Conservation (phyloP, 2,329 filamentous ascomycete species). For the Scortechinia acanthostroma region DNA sequence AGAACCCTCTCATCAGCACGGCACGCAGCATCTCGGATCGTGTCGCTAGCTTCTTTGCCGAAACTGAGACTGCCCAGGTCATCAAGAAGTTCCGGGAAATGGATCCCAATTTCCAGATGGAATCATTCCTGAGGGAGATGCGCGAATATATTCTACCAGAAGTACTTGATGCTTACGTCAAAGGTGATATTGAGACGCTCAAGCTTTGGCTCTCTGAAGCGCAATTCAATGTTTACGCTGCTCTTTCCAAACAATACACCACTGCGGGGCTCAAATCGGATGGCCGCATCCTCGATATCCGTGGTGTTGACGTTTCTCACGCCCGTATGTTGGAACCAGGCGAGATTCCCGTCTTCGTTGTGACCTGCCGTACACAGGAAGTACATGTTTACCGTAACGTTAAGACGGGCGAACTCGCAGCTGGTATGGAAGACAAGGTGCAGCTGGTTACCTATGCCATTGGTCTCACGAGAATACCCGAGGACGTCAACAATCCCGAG, state of each 20-base stretch:
- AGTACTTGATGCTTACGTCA: conserved; percentile 95
- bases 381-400: conserved; percentile 93
- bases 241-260: conserved; percentile 93
- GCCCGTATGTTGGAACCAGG: conserved; percentile 77
- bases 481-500: conserved; percentile 94
- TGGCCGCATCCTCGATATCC: conserved; percentile 88
- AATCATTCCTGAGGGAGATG: conserved; percentile 89
- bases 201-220: conserved; percentile 94
- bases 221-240: conserved; percentile 92
- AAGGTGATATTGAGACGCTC: conserved; percentile 82
- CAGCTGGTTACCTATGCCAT: conserved; percentile 98
- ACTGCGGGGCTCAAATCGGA: conserved; percentile 89
- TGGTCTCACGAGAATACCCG: conserved; percentile 83
- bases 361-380: conserved; percentile 93
- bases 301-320: conserved; percentile 81
- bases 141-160: conserved; percentile 97
- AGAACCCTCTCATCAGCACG: conserved; percentile 89
- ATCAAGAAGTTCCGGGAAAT: conserved; percentile 97
- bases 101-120: conserved; percentile 89
- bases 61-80: conserved; percentile 94
- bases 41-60: conserved; percentile 90
- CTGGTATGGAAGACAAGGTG: conserved; percentile 97
- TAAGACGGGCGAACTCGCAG: conserved; percentile 82
- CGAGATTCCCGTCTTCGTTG: conserved; percentile 90
- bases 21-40: conserved; percentile 89